Evolutionary conservation across 2,329 filamentous ascomycete genomes (phyloP), one percentile per base, ranked within the genome.

Genomic region (Trichoderma hamatum): DNA sequence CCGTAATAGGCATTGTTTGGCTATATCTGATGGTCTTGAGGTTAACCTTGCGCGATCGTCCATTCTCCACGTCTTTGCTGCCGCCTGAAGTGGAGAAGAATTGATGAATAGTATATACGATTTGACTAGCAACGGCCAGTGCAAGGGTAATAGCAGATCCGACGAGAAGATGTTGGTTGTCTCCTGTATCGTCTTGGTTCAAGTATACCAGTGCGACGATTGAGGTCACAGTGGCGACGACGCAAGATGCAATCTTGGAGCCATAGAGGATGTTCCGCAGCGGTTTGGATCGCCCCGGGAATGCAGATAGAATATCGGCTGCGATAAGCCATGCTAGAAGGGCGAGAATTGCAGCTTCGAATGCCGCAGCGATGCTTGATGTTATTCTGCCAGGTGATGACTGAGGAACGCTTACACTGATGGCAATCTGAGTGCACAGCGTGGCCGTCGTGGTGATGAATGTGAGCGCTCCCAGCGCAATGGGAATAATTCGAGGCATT

Each of bases 11-110:
- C 34, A 77, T 75, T 0, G 84, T 84, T 70, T 82, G 77, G 74
- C 83, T 81, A 73, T 88, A 88, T 2, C 82, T 84, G 24, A 88
- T 80, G 5, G 85, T 80, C 76, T 88, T 88, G 72, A 87, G 77
- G n/a, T 81, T 74, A 56, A 70, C 72, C 21, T 63, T 68, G 32
- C 62, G 69, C 46, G 59, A 52, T 26, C 39, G 65, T 69, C 60
- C 67, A 64, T 21, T 46, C 60, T 73, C 71, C 11, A 68, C 68
- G 16, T 80, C 78, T 10, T 78, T 76, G 34, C 76, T 75, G 36
- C 77, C 2, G 77, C 68, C 39, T 30, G 83, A 80, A 26, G 75
- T 77, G 39, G 77, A 70, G 36, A 84, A 72, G 71, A 84, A 84
- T 72, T 84, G 81, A 30, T 79, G 73, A 30, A 84, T 76, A 58